A percentile compares a stretch with the other conserved stretches of the same genome.
phyloP scores from a whole-genome alignment of 1,284 basidiomycete genomes.

The Melampsora occidentalis region DNA sequence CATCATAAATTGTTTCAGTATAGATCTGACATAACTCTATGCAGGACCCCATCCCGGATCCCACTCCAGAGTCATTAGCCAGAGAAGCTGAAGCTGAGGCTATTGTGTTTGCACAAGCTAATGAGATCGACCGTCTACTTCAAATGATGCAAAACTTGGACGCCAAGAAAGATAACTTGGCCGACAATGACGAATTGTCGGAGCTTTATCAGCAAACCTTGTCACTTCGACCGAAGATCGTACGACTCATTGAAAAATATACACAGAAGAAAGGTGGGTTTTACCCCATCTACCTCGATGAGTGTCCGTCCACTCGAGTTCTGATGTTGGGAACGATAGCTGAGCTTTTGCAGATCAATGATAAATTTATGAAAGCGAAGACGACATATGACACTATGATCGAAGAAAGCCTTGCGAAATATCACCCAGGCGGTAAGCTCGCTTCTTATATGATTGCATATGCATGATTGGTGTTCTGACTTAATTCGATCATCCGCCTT shows the following conservation, averaged over 20 bases:
- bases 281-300: not conserved
- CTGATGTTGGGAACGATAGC: slow-evolving; percentile 36
- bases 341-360: slow-evolving; percentile 48
- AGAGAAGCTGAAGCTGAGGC: slow-evolving; percentile 86
- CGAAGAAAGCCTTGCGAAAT: slow-evolving; percentile 43
- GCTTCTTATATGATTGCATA: not conserved
- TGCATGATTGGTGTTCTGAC: not conserved
- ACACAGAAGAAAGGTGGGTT: slow-evolving; percentile 78
- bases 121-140: slow-evolving; percentile 81
- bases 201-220: slow-evolving; percentile 88
- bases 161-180: slow-evolving; percentile 69
- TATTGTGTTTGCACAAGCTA: slow-evolving; percentile 75
- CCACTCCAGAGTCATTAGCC: slow-evolving; percentile 72
- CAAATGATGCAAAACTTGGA: slow-evolving; percentile 76
- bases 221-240: slow-evolving; percentile 85
- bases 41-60: slow-evolving; percentile 84
- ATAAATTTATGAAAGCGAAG: slow-evolving; percentile 50
- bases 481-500: not conserved
- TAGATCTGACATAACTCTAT: not conserved
- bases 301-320: too few relatives aligned
- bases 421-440: slow-evolving; percentile 40
- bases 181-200: slow-evolving; percentile 92
- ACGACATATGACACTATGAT: slow-evolving; percentile 50
- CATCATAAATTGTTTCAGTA: slow-evolving; percentile 10
- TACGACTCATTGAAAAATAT: slow-evolving; percentile 95